Evolutionary conservation across 2,329 filamentous ascomycete species (phyloP), one percentile per base, ranked within the genome.

Genomic region (Myriosclerotinia curreyana): DNA sequence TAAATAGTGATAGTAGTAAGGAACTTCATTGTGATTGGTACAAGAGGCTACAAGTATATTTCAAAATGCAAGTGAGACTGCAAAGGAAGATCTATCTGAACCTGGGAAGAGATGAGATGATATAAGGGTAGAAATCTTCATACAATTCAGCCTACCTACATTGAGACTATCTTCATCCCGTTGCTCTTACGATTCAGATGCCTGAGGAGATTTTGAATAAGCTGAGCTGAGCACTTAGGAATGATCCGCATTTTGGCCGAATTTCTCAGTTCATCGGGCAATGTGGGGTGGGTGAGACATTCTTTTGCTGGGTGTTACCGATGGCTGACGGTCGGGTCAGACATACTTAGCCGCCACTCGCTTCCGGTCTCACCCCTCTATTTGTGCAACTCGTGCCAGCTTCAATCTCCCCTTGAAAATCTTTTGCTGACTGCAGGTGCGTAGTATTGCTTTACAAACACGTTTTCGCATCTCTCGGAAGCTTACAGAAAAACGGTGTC

Each of bases 231-330:
- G 28, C 28, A 31, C 6, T 4, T 31, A 31, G 2, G 28, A 31
- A 31, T 31, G 28, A 31, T 31, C 28, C 28, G 6, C 28, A 31
- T 31, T 31, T 31, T 31, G 28, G 5, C 28, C 28, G 28, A 31
- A 31, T 6, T 31, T 20, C 40, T 42, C 17, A 17, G 40, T 17
- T 42, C 40, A 42, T 55, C 53, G 53, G 53, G 22, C 2, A 44
- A 31, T 54, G 53, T 56, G 25, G 38, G 38, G 38, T 28, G 17
- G 3, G 17, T 31, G 38, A 56, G 53, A 56, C 53, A 56, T 42
- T 40, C 15, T 53, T 14, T 22, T 15, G 31, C 4, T 51, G 25
- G 25, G 17, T 44, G 7, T 44, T 56, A 15, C 53, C 25, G 53
- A 56, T 31, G 53, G 53, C 38, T 25, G 44, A 14, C 17, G 28